Base-by-base conservation (phyloP, 352 stramenopile species). In the Blastocystis sp. region DNA sequence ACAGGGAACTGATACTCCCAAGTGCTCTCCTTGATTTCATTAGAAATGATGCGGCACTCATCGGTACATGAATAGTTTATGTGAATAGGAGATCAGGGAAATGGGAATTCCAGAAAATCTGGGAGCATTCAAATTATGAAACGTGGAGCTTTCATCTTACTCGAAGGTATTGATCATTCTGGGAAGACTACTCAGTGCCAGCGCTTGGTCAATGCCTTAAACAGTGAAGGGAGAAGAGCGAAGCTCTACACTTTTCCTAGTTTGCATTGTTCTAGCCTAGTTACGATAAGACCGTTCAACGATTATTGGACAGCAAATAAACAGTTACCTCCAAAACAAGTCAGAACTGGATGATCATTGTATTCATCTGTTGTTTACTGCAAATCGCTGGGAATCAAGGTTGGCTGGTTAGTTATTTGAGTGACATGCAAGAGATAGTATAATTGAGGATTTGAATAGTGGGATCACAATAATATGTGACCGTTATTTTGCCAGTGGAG, bases 101-200 rank as follows among this genome's bases (percentile, higher is more conserved):
- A n/a, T n/a, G n/a, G n/a, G n/a, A n/a, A n/a, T n/a, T n/a, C n/a
- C n/a, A n/a, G n/a, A n/a, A n/a, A n/a, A n/a, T n/a, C n/a, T n/a
- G n/a, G n/a, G n/a, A n/a, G 6, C 13, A 41, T 39, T n/a, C 11
- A 29, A 4, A 77, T 34, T 20, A 87, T 87, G 53, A 80, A 91
- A n/a, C 95, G 97, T 68, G 97, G 97, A 41, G 94, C 96, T 34
- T 98, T 99, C 89, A 95, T 99, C 87, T 92, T 99, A 37, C 95
- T 99, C 87, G 97, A 99, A 92, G 97, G 97, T 89, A 94, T 99
- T 7, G 97, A 99, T 91, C 93, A 97, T 55, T 98, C 96, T 91
- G 97, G 97, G 87, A 99, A 99, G 93, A 98, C 96, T 18, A 99
- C 97, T 50, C 97, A 99, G 94, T 96, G 94, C n/a, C 93, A 93